Evolutionary conservation across 1,284 basidiomycete species (phyloP).

Genomic region (Ustilago lituana): DNA sequence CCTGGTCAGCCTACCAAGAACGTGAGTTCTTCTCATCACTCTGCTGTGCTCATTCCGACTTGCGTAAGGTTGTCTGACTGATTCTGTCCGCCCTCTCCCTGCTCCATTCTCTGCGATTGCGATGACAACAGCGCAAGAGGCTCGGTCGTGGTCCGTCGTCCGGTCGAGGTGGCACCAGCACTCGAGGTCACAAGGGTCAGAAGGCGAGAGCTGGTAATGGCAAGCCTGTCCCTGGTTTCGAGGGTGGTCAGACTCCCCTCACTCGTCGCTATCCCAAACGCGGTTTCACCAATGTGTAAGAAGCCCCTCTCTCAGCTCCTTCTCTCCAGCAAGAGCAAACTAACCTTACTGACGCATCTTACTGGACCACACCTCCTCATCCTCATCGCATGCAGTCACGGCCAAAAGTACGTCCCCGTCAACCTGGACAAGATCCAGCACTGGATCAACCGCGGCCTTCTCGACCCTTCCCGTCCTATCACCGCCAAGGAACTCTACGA

Average conservation of each 20-base stretch:
- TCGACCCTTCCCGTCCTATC: conserved; percentile 83
- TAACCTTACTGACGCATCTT: too few relatives aligned
- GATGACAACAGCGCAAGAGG: conserved; percentile 77
- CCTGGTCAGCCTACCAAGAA: conserved; percentile 48
- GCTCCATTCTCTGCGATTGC: not conserved
- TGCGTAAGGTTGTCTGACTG: not conserved
- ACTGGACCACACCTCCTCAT: too few relatives aligned
- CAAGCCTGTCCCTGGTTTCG: conserved; percentile 81
- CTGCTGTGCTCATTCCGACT: too few relatives aligned
- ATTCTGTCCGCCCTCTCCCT: not conserved
- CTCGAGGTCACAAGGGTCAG: conserved; percentile 94
- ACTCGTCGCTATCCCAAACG: conserved; percentile 91
- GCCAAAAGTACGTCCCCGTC: conserved; percentile 79
- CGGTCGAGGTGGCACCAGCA: conserved; percentile 88
- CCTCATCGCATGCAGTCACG: conserved; percentile 23
- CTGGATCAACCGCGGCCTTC: conserved; percentile 86
- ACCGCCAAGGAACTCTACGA: conserved; percentile 84
- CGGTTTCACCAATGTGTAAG: conserved; percentile 91
- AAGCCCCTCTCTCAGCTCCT: not conserved
- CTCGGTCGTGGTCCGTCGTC: conserved; percentile 92
- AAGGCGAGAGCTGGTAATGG: conserved; percentile 90
- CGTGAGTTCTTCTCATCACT: conserved; percentile 8
- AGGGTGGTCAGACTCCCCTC: conserved; percentile 95
- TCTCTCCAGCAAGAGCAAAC: too few relatives aligned
- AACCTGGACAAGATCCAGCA: conserved; percentile 87